Percentiles rank a stretch among this genome's conserved stretches.
Conservation (phyloP, 2,329 filamentous ascomycete species). For the Xylariaceae sp. region DNA sequence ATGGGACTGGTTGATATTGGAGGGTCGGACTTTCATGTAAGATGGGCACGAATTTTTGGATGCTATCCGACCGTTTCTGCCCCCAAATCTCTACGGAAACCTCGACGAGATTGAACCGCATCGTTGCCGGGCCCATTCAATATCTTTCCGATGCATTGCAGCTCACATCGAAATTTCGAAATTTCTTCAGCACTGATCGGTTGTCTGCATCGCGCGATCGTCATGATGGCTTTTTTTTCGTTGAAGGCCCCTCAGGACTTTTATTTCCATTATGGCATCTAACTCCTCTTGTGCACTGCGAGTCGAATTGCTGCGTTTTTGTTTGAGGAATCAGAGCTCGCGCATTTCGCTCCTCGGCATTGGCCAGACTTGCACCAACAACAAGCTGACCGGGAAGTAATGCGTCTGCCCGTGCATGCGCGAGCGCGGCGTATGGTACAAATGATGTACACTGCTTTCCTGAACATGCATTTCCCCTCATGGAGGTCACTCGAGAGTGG, state of each 20-base stretch:
- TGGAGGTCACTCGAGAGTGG: conserved; percentile 4
- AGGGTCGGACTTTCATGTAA: conserved; percentile 10
- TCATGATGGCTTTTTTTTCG: conserved; percentile 2
- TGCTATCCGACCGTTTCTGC: conserved; percentile 18
- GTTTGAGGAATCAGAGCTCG: conserved; percentile 15
- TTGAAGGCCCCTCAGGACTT: conserved; percentile 4
- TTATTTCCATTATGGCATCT: conserved; percentile 9
- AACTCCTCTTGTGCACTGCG: conserved; percentile 12
- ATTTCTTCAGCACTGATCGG: conserved; percentile 7
- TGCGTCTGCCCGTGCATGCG: conserved; percentile 23
- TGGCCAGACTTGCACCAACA: conserved; percentile 18
- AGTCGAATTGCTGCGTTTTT: conserved; percentile 8
- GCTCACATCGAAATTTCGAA: conserved; percentile 5
- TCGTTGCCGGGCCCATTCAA: conserved; percentile 14
- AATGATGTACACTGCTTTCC: conserved; percentile 20
- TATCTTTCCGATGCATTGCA: conserved; percentile 9
- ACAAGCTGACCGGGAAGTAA: conserved; percentile 22
- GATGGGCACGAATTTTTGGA: conserved; percentile 10
- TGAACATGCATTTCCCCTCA: conserved; percentile 13
- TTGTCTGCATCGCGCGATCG: conserved; percentile 10
- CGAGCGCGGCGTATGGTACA: conserved; percentile 13
- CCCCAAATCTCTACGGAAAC: conserved; percentile 18
- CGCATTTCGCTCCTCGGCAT: conserved; percentile 19
- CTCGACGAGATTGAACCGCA: conserved; percentile 12
- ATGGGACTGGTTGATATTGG: conserved; percentile 7